phyloP scores from a whole-genome alignment of 192 early-diverging fungal species.

The Coemansia nantahalensis region DNA sequence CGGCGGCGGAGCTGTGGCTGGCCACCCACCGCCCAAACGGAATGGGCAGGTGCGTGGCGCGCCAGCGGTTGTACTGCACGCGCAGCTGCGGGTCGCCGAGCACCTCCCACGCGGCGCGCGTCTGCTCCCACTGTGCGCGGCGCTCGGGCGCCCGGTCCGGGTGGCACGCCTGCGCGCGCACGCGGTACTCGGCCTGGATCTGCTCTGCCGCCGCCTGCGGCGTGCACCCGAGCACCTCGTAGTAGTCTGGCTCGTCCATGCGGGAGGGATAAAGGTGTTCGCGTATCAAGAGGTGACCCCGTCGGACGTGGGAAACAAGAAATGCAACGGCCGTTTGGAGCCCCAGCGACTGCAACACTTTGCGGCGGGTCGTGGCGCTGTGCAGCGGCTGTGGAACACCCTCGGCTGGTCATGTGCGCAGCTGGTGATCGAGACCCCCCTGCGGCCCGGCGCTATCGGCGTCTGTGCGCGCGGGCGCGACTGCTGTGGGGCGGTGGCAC shows the following conservation, averaged over 20 bases:
- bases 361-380: no score
- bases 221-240: constrained; percentile 29
- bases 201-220: constrained; percentile 17
- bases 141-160: constrained; percentile 17
- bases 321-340: no score
- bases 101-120: constrained; percentile 30
- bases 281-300: no score
- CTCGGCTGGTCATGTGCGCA: no score
- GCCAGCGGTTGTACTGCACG: constrained; percentile 47
- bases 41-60: constrained; percentile 13
- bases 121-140: constrained; percentile 7
- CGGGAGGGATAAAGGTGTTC: neutral
- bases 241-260: constrained; percentile 12
- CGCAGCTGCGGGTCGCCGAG: constrained; percentile 15
- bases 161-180: constrained; percentile 14
- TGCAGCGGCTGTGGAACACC: no score
- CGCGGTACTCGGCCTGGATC: constrained; percentile 28
- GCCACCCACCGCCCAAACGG: constrained; percentile 24
- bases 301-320: no score
- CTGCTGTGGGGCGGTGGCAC: no score
- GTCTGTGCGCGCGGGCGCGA: no score
- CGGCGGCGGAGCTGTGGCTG: constrained; percentile 9
- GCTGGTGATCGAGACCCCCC: no score
- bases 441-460: no score
- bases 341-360: no score